Evolutionary conservation across 495 filamentous ascomycete species (phyloP).

Genomic region (Viridothelium virens): DNA sequence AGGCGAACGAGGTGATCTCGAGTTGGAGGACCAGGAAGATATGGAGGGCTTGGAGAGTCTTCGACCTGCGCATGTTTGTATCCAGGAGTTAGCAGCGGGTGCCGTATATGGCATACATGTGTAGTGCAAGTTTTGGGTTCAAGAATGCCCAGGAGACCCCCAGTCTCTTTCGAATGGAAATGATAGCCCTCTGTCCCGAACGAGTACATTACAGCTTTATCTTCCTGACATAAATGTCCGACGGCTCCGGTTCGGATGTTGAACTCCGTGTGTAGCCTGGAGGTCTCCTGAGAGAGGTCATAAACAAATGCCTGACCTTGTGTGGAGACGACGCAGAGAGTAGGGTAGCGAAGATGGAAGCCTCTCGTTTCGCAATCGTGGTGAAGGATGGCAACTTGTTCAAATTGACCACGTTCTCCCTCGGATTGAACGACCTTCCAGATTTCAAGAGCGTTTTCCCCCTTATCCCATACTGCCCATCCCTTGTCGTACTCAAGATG

Average conservation of each 20-base stretch:
- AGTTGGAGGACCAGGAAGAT: slow-evolving; percentile 13
- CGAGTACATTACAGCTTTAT: slow-evolving; percentile 19
- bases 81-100: slow-evolving; percentile 12
- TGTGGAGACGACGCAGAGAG: slow-evolving; percentile 20
- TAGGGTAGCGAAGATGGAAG: slow-evolving; percentile 19
- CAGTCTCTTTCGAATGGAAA: slow-evolving; percentile 19
- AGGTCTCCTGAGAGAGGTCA: slow-evolving; percentile 14
- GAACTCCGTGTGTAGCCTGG: slow-evolving; percentile 4
- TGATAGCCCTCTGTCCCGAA: slow-evolving; percentile 21
- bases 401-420: slow-evolving; percentile 18
- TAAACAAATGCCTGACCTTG: slow-evolving; percentile 21
- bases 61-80: neutral
- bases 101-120: slow-evolving; percentile 17
- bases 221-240: slow-evolving; percentile 21
- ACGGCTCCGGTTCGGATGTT: slow-evolving; percentile 17
- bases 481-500: slow-evolving; percentile 26
- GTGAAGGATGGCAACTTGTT: slow-evolving; percentile 17
- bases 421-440: slow-evolving; percentile 16
- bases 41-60: neutral
- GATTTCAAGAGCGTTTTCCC: slow-evolving; percentile 19
- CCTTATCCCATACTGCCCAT: slow-evolving; percentile 16
- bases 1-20: slow-evolving; percentile 13
- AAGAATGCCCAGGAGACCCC: slow-evolving; percentile 15
- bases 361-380: slow-evolving; percentile 22
- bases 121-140: slow-evolving; percentile 14